These are phyloP conservation scores for Acrodontium crateriforme DNA, from an alignment of 2,329 filamentous ascomycete genomes.

Conservation along the genomic window DNA sequence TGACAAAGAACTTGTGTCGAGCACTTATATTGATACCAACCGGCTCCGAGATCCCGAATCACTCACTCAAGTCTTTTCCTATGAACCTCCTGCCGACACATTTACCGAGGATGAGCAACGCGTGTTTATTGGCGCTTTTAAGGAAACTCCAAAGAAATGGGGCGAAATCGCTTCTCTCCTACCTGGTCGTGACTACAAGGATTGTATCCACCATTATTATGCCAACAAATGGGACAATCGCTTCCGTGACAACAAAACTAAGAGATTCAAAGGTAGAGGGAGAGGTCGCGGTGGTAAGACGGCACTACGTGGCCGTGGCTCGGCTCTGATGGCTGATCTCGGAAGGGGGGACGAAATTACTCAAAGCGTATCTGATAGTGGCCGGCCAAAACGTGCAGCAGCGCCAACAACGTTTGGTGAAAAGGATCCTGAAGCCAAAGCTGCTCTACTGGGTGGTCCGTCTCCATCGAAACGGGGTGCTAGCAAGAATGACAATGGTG, in stretches of 20 bases:
- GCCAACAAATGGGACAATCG: constrained; percentile 61
- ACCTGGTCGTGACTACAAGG: constrained; percentile 55
- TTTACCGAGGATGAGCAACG: constrained; percentile 59
- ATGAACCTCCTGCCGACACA: constrained; percentile 58
- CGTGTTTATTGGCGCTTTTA: constrained; percentile 59
- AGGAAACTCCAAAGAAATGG: constrained; percentile 71
- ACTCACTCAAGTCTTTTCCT: constrained; percentile 57
- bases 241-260: constrained; percentile 48
- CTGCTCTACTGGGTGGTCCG: constrained; percentile 39
- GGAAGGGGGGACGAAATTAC: constrained; percentile 29
- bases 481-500: constrained; percentile 13
- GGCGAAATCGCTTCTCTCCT: constrained; percentile 59
- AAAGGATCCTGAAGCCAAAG: constrained; percentile 47
- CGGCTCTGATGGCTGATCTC: constrained; percentile 49
- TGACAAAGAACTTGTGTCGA: constrained; percentile 43
- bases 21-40: constrained; percentile 50
- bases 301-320: constrained; percentile 31
- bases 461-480: constrained; percentile 31
- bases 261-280: constrained; percentile 15
- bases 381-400: constrained; percentile 37
- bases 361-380: constrained; percentile 30
- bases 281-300: constrained; percentile 37
- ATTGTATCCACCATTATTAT: constrained; percentile 79
- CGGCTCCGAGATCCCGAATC: constrained; percentile 51
- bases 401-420: constrained; percentile 65